Percentiles rank a stretch among this genome's conserved stretches.
Conservation (phyloP, 1,284 basidiomycete species). For the Austropuccinia psidii region DNA sequence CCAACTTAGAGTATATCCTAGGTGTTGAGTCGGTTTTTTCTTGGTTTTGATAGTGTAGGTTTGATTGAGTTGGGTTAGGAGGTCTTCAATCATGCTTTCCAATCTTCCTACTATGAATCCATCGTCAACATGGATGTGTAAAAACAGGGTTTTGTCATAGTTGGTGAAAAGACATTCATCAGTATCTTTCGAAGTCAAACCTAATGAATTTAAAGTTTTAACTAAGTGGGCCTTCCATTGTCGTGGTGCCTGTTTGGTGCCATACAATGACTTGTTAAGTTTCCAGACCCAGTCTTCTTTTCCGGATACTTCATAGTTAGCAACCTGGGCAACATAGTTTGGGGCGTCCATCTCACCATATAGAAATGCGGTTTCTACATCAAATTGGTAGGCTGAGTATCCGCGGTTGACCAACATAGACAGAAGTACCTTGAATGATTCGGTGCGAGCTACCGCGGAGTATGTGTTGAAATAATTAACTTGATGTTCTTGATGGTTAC, state of each 20-base stretch:
- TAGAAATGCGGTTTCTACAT: conserved; percentile 5
- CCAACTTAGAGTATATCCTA: neutral
- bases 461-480: conserved; percentile 5
- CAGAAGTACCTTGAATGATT: neutral
- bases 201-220: neutral
- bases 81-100: neutral
- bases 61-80: neutral
- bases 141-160: neutral
- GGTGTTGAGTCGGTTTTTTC: neutral
- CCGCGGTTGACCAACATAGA: neutral
- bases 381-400: neutral
- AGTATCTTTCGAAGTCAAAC: neutral
- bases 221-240: neutral
- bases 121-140: conserved; percentile 14
- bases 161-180: neutral
- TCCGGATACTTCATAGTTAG: neutral
- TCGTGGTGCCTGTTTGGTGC: conserved; percentile 1
- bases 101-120: neutral
- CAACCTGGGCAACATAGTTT: neutral
- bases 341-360: neutral
- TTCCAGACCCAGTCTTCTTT: neutral
- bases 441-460: neutral
- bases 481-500: conserved; percentile 12
- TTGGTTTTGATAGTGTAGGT: neutral
- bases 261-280: neutral